A percentile compares a stretch with the other conserved stretches of the same genome.
Evolutionary conservation across 73 alveolate species (phyloP).

Genomic region (Symbiodinium natans): DNA sequence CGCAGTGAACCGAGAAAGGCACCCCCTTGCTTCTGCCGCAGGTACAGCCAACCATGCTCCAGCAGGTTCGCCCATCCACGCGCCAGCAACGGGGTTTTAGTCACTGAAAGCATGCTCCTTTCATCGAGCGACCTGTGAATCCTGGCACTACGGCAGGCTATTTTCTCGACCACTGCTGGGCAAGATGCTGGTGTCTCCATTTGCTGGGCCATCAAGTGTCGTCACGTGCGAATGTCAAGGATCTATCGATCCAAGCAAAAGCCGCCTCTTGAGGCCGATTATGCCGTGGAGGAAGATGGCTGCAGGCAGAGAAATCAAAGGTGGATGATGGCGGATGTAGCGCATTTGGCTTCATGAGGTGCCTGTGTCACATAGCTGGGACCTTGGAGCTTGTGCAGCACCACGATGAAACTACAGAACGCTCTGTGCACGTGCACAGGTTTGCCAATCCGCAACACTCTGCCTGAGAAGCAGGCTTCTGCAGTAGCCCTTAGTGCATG

Average conservation of each 20-base stretch:
- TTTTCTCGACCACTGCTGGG: slow-evolving; percentile 6
- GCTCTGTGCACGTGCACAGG: no score
- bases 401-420: no score
- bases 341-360: slow-evolving; percentile 22
- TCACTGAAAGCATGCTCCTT: no score
- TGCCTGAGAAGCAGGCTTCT: not conserved
- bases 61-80: slow-evolving; percentile 49
- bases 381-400: no score
- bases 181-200: slow-evolving; percentile 28
- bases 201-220: not conserved
- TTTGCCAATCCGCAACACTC: not conserved
- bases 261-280: slow-evolving; percentile 11
- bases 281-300: slow-evolving; percentile 54
- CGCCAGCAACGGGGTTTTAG: no score
- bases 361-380: slow-evolving; percentile 54
- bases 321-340: no score
- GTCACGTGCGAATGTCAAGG: not conserved
- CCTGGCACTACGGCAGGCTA: no score
- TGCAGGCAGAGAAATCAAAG: slow-evolving; percentile 45
- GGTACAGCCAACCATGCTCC: slow-evolving; percentile 45
- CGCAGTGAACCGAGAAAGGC: not conserved
- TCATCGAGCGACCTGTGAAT: no score
- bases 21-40: no score
- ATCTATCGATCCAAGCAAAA: not conserved
- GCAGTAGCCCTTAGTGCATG: not conserved